A percentile compares a stretch with the other conserved stretches of the same genome.
phyloP scores from a whole-genome alignment of 495 filamentous ascomycete genomes.

The Polyplosphaeria fusca region DNA sequence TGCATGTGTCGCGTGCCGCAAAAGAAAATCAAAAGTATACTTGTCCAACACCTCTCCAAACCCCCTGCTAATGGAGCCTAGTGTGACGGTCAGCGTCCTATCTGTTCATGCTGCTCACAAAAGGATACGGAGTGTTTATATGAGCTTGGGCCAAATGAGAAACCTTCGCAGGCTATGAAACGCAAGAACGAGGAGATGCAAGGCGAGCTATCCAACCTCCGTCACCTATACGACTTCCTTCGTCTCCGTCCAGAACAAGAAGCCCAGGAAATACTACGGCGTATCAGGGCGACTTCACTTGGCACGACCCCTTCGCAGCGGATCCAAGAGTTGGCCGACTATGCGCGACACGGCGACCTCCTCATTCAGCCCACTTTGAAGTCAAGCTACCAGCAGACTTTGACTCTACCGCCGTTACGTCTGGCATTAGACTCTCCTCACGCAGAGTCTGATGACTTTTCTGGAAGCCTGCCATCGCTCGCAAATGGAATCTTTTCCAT shows the following conservation, averaged over 20 bases:
- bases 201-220: constrained; percentile 22
- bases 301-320: constrained; percentile 7
- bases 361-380: not conserved
- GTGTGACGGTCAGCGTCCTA: constrained; percentile 27
- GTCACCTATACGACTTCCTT: constrained; percentile 25
- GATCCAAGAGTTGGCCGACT: constrained; percentile 17
- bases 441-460: not conserved
- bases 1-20: constrained; percentile 24
- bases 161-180: constrained; percentile 28
- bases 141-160: constrained; percentile 27
- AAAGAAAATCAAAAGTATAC: constrained; percentile 26
- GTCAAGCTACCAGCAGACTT: not conserved
- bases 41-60: not conserved
- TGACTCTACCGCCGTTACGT: constrained; percentile 18
- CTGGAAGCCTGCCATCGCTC: not conserved
- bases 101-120: constrained; percentile 24
- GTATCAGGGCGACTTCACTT: constrained; percentile 5
- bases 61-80: not conserved
- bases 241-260: constrained; percentile 19
- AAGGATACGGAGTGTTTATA: constrained; percentile 25
- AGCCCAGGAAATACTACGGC: constrained; percentile 14
- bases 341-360: constrained; percentile 10
- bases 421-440: constrained; percentile 10
- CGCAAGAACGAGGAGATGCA: constrained; percentile 32
- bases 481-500: not conserved